Evolutionary conservation across 352 stramenopile genomes (phyloP).

Genomic region (Globisporangium emineosum): DNA sequence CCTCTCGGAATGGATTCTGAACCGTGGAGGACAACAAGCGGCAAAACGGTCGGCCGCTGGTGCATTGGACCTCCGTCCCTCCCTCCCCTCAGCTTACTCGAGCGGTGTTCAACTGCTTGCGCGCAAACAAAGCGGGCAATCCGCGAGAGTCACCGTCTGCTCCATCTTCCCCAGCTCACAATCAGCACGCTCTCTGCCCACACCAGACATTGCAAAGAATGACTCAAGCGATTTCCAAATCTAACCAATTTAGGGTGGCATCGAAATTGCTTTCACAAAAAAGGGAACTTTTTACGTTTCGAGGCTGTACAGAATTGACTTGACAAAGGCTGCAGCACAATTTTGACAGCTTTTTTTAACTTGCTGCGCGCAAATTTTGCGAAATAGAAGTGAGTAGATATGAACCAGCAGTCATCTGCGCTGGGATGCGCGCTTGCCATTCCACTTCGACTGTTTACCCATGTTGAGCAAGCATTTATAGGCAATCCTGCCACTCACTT

Average conservation of each 20-base stretch:
- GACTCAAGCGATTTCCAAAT: not conserved
- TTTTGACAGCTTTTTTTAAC: too few relatives aligned
- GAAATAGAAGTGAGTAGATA: too few relatives aligned
- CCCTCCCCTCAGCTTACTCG: constrained; percentile 1
- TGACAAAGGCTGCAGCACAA: too few relatives aligned
- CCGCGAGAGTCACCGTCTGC: not conserved
- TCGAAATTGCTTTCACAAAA: too few relatives aligned
- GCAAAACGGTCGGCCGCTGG: not conserved
- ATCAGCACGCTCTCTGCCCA: constrained; percentile 6
- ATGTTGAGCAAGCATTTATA: too few relatives aligned
- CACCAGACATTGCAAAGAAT: not conserved
- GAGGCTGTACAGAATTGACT: too few relatives aligned
- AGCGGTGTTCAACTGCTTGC: not conserved
- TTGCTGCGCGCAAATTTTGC: too few relatives aligned
- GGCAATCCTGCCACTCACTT: too few relatives aligned
- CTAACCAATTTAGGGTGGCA: not conserved
- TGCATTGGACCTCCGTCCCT: not conserved
- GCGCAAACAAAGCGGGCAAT: not conserved
- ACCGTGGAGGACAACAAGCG: constrained; percentile 5
- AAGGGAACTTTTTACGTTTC: too few relatives aligned
- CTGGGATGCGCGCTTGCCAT: not conserved
- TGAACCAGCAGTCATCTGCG: not conserved
- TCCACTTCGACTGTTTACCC: too few relatives aligned
- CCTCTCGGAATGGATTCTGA: constrained; percentile 18
- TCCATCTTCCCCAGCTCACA: not conserved